phyloP scores from a whole-genome alignment of 805 yeast genomes.

The Candida sonorensis region DNA sequence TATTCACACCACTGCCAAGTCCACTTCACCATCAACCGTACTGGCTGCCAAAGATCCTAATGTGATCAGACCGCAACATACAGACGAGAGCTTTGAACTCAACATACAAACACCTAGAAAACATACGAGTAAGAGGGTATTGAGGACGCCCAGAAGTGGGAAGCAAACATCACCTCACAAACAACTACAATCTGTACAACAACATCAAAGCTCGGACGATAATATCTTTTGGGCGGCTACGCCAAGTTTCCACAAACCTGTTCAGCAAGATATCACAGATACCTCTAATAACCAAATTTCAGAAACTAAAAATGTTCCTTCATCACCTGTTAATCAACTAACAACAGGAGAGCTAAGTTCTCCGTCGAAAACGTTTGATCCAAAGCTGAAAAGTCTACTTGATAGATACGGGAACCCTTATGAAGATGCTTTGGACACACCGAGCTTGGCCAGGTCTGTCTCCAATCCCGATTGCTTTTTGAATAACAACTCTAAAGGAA shows the following conservation, averaged over 20 bases:
- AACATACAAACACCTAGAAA: conserved; percentile 4
- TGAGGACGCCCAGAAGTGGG: no score
- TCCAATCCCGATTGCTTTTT: conserved; percentile 29
- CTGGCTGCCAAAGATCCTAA: conserved; percentile 14
- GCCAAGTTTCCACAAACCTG: conserved; percentile 23
- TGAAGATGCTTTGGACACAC: conserved; percentile 27
- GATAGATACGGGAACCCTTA: conserved; percentile 36
- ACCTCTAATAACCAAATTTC: conserved; percentile 11
- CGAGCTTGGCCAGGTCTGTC: conserved; percentile 20
- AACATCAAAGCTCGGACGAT: conserved; percentile 28
- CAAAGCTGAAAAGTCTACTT: conserved; percentile 26
- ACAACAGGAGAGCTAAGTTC: conserved; percentile 1
- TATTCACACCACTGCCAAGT: no score
- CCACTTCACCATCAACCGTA: background rate
- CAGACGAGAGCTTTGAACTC: conserved; percentile 13
- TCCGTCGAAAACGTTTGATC: conserved; percentile 19
- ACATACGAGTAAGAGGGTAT: no score
- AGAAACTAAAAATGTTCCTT: conserved; percentile 23
- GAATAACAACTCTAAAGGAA: conserved; percentile 19
- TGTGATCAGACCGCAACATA: conserved; percentile 4
- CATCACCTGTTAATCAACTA: conserved; percentile 36
- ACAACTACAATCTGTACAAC: no score
- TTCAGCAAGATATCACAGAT: conserved; percentile 3
- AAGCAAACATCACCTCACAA: background rate
- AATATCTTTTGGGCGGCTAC: conserved; percentile 36